These are phyloP conservation scores for Tetrahymena borealis DNA, from an alignment of 73 alveolate genomes.

Conservation along the genomic window DNA sequence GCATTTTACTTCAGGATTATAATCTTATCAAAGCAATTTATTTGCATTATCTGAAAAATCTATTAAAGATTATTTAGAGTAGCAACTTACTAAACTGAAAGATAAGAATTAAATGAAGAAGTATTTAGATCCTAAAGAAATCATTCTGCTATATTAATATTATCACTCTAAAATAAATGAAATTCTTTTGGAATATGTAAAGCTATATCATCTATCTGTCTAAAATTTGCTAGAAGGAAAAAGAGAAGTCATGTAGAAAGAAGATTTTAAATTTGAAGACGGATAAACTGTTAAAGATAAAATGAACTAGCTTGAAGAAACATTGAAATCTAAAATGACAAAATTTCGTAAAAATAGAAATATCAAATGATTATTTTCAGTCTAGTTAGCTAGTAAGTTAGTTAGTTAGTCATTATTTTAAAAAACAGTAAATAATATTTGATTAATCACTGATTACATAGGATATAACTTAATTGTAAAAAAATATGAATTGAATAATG, in stretches of 20 bases:
- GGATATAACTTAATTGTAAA: no score
- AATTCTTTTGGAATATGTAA: background rate
- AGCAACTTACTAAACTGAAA: background rate
- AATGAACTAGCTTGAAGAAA: background rate
- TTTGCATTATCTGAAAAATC: background rate
- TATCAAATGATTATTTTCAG: background rate
- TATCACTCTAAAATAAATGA: background rate
- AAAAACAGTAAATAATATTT: no score
- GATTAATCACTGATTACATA: no score
- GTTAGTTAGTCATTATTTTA: no score
- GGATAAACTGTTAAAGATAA: background rate
- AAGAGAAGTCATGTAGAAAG: background rate
- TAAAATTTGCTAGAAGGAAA: background rate
- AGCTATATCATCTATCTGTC: background rate
- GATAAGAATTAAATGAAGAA: background rate
- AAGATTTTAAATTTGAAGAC: background rate
- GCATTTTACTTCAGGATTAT: background rate
- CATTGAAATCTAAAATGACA: background rate
- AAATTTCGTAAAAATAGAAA: background rate
- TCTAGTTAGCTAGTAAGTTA: no score
- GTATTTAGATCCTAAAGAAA: background rate
- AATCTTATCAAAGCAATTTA: background rate
- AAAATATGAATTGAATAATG: no score
- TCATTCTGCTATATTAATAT: background rate
- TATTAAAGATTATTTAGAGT: background rate